Evolutionary conservation across 129 eudicot species (phyloP).

Genomic region (Flaveria sonorensis): DNA sequence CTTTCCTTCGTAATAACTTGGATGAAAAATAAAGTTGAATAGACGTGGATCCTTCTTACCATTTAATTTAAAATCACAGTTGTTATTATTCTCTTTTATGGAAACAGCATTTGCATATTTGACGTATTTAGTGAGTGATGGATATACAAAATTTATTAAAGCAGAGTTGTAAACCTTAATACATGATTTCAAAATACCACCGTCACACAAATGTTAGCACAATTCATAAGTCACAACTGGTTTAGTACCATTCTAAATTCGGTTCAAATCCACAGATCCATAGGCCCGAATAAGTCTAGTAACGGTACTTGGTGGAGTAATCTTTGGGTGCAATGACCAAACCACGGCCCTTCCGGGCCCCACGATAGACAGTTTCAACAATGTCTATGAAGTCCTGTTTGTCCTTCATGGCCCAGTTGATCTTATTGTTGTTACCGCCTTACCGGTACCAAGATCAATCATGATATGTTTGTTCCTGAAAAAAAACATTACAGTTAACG

Average conservation of each 20-base stretch:
- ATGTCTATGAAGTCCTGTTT: slow-evolving; percentile 94
- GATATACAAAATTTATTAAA: neutral
- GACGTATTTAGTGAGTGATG: too few relatives aligned
- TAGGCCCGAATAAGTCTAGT: slow-evolving; percentile 24
- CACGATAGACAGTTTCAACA: slow-evolving; percentile 91
- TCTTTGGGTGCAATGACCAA: slow-evolving; percentile 86
- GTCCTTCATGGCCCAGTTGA: slow-evolving; percentile 90
- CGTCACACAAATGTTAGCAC: neutral
- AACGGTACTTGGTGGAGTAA: slow-evolving; percentile 86
- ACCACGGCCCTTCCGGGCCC: slow-evolving; percentile 87
- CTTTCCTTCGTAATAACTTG: too few relatives aligned
- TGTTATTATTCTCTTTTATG: too few relatives aligned
- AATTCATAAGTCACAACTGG: neutral
- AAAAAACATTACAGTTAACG: slow-evolving; percentile 84
- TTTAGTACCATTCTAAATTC: neutral
- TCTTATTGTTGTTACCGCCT: slow-evolving; percentile 94
- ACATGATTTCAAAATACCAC: neutral
- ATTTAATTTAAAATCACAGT: too few relatives aligned
- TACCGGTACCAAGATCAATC: slow-evolving; percentile 93
- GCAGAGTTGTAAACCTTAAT: neutral
- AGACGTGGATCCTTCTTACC: too few relatives aligned
- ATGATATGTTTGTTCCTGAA: slow-evolving; percentile 82
- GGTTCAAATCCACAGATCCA: neutral
- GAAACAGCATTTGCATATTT: too few relatives aligned
- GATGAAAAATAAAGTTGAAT: too few relatives aligned